Percentiles rank a stretch among this genome's conserved stretches.
phyloP scores from a whole-genome alignment of 1,284 basidiomycete species.

The Cryptococcus sp. region DNA sequence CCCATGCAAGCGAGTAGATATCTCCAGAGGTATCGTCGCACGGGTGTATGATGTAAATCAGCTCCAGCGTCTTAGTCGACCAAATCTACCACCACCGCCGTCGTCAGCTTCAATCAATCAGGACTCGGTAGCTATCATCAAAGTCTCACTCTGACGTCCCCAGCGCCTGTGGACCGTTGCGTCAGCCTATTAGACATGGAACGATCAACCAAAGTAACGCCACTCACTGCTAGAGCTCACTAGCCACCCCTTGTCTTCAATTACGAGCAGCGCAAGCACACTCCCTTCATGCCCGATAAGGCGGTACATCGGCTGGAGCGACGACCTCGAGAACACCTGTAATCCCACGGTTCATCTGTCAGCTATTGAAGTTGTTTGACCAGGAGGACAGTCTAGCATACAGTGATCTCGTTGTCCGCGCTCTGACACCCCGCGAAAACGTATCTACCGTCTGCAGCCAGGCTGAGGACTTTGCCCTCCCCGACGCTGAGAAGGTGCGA shows the following conservation, averaged over 20 bases:
- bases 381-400: slow-evolving; percentile 11
- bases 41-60: slow-evolving; percentile 75
- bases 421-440: slow-evolving; percentile 84
- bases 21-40: slow-evolving; percentile 86
- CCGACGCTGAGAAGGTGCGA: slow-evolving; percentile 48
- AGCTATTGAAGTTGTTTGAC: neutral
- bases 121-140: neutral
- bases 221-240: slow-evolving; percentile 62
- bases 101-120: neutral
- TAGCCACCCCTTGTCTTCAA: slow-evolving; percentile 72
- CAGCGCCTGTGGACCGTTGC: slow-evolving; percentile 62
- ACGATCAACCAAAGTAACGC: neutral
- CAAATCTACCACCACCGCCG: slow-evolving; percentile 61
- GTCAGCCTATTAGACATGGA: neutral
- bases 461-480: slow-evolving; percentile 59
- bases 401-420: slow-evolving; percentile 65
- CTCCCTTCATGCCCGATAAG: slow-evolving; percentile 82
- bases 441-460: slow-evolving; percentile 66
- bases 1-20: slow-evolving; percentile 84
- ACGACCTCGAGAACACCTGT: slow-evolving; percentile 76
- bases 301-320: slow-evolving; percentile 65
- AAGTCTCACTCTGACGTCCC: slow-evolving; percentile 66
- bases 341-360: slow-evolving; percentile 2
- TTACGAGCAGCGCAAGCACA: slow-evolving; percentile 76
- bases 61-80: slow-evolving; percentile 68